Conservation (phyloP, 2,329 filamentous ascomycete genomes). For the Paracoccidioides brasiliensis region DNA sequence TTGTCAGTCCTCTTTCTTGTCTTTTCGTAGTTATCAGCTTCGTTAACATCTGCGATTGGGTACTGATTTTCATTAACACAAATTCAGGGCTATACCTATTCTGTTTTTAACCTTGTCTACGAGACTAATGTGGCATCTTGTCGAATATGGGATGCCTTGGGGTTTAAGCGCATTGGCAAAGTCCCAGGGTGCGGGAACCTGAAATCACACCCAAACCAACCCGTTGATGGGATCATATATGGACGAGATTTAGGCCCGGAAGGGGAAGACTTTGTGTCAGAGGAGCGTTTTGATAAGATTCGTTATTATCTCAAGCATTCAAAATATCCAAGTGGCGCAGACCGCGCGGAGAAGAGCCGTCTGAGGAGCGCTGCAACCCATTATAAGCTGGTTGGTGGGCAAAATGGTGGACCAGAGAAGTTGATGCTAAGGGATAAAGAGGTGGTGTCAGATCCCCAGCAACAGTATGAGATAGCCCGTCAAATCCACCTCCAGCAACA, state of each 20-base stretch:
- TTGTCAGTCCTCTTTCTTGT: slow-evolving; percentile 33
- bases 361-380: slow-evolving; percentile 87
- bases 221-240: slow-evolving; percentile 66
- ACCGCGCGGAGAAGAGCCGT: slow-evolving; percentile 89
- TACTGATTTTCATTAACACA: slow-evolving; percentile 12
- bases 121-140: slow-evolving; percentile 86
- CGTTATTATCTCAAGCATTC: slow-evolving; percentile 91
- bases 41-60: neutral
- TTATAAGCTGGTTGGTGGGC: slow-evolving; percentile 60
- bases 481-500: slow-evolving; percentile 63
- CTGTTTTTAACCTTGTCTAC: slow-evolving; percentile 88
- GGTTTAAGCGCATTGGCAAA: slow-evolving; percentile 82
- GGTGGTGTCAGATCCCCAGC: slow-evolving; percentile 78
- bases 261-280: slow-evolving; percentile 71
- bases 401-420: slow-evolving; percentile 47
- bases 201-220: slow-evolving; percentile 53
- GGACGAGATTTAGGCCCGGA: slow-evolving; percentile 51
- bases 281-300: slow-evolving; percentile 98
- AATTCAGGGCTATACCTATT: slow-evolving; percentile 66
- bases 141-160: slow-evolving; percentile 81
- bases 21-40: slow-evolving; percentile 4
- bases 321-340: slow-evolving; percentile 84
- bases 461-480: slow-evolving; percentile 81
- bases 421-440: slow-evolving; percentile 97
- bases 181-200: slow-evolving; percentile 61